A percentile compares a stretch with the other conserved stretches of the same genome.
Evolutionary conservation across 2,329 filamentous ascomycete species (phyloP).

Genomic region (Diplodia sapinea): DNA sequence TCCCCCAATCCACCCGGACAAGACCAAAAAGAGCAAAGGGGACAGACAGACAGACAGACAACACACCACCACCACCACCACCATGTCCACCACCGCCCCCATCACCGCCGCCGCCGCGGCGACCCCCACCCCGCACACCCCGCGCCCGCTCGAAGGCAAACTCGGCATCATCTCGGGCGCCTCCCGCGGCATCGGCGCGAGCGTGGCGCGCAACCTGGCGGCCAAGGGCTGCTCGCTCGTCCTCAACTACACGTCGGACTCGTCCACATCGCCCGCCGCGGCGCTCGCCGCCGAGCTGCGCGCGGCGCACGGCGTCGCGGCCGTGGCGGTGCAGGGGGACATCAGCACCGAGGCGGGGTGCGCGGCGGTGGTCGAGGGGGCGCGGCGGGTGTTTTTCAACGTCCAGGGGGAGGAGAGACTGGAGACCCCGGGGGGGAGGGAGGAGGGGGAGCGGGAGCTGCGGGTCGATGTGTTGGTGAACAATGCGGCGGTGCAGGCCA

Average conservation of each 20-base stretch:
- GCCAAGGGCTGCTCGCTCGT: conserved; percentile 28
- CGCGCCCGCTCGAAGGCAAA: conserved; percentile 13
- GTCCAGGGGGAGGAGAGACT: background rate
- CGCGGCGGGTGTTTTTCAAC: background rate
- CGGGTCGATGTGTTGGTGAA: conserved; percentile 28
- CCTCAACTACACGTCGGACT: conserved; percentile 27
- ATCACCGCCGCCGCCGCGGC: background rate
- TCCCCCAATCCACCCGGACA: too few relatives aligned
- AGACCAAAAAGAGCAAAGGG: too few relatives aligned
- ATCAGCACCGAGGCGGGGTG: conserved; percentile 20
- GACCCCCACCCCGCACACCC: too few relatives aligned
- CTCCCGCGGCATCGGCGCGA: conserved; percentile 31
- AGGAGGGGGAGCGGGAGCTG: background rate
- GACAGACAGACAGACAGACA: too few relatives aligned
- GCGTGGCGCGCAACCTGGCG: conserved; percentile 30
- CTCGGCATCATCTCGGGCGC: conserved; percentile 22
- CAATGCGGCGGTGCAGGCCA: conserved; percentile 23
- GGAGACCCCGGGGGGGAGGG: too few relatives aligned
- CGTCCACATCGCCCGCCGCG: background rate
- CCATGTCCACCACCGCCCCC: background rate
- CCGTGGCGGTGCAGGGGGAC: conserved; percentile 26
- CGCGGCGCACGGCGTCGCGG: conserved; percentile 17
- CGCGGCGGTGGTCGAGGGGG: conserved; percentile 9
- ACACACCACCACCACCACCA: too few relatives aligned
- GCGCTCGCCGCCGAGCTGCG: conserved; percentile 17